Percentiles rank a stretch among this genome's conserved stretches.
These are phyloP conservation scores for Vanderwaltozyma tropicalis DNA, from an alignment of 805 yeast species.

Conservation along the genomic window DNA sequence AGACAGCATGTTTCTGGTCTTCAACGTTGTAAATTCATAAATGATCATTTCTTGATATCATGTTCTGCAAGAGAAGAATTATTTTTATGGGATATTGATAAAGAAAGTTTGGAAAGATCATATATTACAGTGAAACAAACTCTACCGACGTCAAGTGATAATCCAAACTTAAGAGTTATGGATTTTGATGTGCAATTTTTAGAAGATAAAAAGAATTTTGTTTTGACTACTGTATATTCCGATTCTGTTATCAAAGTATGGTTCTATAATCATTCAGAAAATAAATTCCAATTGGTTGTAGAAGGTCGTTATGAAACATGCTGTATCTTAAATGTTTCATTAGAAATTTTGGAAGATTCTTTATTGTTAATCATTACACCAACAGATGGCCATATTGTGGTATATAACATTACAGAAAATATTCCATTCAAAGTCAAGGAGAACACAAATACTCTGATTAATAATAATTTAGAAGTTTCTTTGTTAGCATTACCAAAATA, in stretches of 20 bases:
- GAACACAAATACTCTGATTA: constrained; percentile 4
- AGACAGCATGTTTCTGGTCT: constrained; percentile 84
- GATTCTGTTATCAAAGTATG: constrained; percentile 69
- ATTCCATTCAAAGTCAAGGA: constrained; percentile 14
- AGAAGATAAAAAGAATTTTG: constrained; percentile 10
- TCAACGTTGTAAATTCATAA: constrained; percentile 59
- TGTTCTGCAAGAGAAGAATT: constrained; percentile 87
- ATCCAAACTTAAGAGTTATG: constrained; percentile 86
- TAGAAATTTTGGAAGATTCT: constrained; percentile 28
- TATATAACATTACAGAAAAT: constrained; percentile 43
- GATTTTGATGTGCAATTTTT: constrained; percentile 52
- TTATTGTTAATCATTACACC: constrained; percentile 47
- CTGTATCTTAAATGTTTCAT: constrained; percentile 58
- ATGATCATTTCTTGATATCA: constrained; percentile 37
- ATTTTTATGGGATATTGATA: constrained; percentile 58
- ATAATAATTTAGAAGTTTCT: background rate
- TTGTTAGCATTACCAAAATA: constrained; percentile 5
- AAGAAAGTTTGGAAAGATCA: constrained; percentile 29
- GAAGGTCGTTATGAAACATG: constrained; percentile 55
- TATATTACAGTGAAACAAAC: constrained; percentile 40
- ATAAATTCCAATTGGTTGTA: constrained; percentile 35
- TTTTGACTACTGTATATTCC: constrained; percentile 65
- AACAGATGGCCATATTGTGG: constrained; percentile 70
- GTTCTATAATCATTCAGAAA: constrained; percentile 34
- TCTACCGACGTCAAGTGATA: constrained; percentile 44